Evolutionary conservation across 2,329 filamentous ascomycete genomes (phyloP), one percentile per base, ranked within the genome.

Genomic region (Neophaeococcomyces aloes): DNA sequence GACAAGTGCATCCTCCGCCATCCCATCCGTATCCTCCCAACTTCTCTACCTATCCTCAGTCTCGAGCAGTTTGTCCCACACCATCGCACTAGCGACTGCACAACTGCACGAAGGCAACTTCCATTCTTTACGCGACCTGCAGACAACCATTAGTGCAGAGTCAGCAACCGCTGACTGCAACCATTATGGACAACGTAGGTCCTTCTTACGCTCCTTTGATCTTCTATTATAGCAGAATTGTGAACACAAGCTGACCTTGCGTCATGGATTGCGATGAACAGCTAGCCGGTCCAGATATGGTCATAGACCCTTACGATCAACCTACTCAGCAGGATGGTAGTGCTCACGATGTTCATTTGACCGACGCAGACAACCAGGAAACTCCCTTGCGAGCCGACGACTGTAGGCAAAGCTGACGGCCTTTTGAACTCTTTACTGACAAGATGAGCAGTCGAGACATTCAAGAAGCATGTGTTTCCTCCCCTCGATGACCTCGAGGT

Each of bases 401-500:
- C 57, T 73, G 68, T 71, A 67, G 56, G 66, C 55, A 32, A 21
- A 13, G 10, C 10, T 27, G 15, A 8, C 29, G 15, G 19, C 46
- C 34, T 30, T 15, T 13, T n/a, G 32, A 34, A 4, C 14, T 18
- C 23, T 31, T 32, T 19, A 14, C 21, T 40, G 15, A 8, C 27
- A 8, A 27, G 14, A 27, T 23, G 18, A 33, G 44, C 57, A 88
- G 83, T 78, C 65, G 84, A 93, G 53, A 83, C 84, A 38, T 94
- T 96, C 77, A 83, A 83, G 68, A 80, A 85, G 56, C 69, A 81
- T 52, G 78, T 87, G 53, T 75, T 96, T 47, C 78, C 79, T 8
- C 78, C 81, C 43, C 69, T 87, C 37, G 79, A 86, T 53, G 86
- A 94, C 53, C 79, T 88, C 51, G 83, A 86, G 58, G 81, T 82